Evolutionary conservation across 352 stramenopile species (phyloP).

Genomic region (Globisporangium yorkense): DNA sequence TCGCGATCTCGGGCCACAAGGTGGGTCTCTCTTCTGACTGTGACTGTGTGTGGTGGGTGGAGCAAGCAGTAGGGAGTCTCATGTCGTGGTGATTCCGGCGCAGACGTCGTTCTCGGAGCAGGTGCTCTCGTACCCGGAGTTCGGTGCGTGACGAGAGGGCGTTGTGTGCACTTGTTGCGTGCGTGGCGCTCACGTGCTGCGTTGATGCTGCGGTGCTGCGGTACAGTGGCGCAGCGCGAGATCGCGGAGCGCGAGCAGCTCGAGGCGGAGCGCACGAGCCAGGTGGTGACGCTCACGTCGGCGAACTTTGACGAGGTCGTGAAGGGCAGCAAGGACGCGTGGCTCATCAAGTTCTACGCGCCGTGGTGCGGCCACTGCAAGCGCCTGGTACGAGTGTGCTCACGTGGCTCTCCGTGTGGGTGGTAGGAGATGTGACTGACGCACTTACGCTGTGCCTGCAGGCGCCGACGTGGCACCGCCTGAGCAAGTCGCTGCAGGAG

Average conservation of each 20-base stretch:
- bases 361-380: constrained; percentile 81
- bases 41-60: not conserved
- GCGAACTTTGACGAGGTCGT: constrained; percentile 53
- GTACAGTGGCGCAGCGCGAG: constrained; percentile 27
- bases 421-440: not conserved
- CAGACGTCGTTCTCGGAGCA: constrained; percentile 42
- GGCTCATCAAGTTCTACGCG: constrained; percentile 82
- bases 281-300: constrained; percentile 48
- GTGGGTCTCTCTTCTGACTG: constrained; percentile 14
- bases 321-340: constrained; percentile 50
- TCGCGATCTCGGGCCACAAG: constrained; percentile 57
- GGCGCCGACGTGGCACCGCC: constrained; percentile 63
- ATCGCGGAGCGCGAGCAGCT: constrained; percentile 34
- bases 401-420: not conserved
- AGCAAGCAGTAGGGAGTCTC: no score
- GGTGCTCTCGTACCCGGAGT: constrained; percentile 51
- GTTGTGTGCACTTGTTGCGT: not conserved
- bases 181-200: not conserved
- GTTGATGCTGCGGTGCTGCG: not conserved
- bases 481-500: constrained; percentile 63
- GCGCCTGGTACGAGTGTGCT: constrained; percentile 39
- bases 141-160: constrained; percentile 22
- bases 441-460: not conserved
- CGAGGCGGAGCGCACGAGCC: constrained; percentile 46
- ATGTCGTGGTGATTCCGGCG: not conserved